Base-by-base conservation (phyloP, 1,139 yeast genomes). In the Martiniozyma asiatica region DNA sequence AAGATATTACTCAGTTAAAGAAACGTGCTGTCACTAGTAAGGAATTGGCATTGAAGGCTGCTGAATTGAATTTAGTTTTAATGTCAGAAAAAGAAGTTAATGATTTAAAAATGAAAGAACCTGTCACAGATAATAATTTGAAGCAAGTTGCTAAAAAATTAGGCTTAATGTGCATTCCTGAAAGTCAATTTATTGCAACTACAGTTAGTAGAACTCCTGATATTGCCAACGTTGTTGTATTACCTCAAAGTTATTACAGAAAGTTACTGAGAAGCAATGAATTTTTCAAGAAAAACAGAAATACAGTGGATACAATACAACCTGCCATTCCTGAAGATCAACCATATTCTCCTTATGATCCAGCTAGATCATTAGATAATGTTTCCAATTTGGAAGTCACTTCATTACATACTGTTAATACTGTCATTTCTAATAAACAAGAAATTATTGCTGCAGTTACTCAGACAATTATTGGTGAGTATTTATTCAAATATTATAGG, bases 381-480 rank as follows among this genome's bases (percentile, higher is more conserved):
- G 31, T 28, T 23, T 26, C 33, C 1, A 26, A 27, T 15, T 24
- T 37, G 23, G 41, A 34, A 19, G 30, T 35, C 2, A 25, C 32
- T 5, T 47, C 53, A 5, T 29, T 48, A 14, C 39, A 39, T 26
- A 41, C 51, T 1, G 48, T 80, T 48, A 77, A 76, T 28, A 77
- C 89, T 1, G 66, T 74, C 48, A 76, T 75, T 4, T 76, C 89
- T 0, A 73, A 78, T 4, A 89, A 77, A 41, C 71, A 68, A 32
- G 70, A 73, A 26, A 80, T 82, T 68, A 78, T 82, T 41, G 87
- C 92, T 2, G 89, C 92, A 3, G 71, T 89, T 34, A 80, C 96
- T 0, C 95, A 85, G 53, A 79, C 92, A 6, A 87, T 89, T 29
- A 80, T 87, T 53, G 98, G 98, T 35, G 97, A 87, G 51, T 84